Percentiles rank a stretch among this genome's conserved stretches.
These are phyloP conservation scores for Pythium brassicae DNA, from an alignment of 352 stramenopile species.

Conservation along the genomic window DNA sequence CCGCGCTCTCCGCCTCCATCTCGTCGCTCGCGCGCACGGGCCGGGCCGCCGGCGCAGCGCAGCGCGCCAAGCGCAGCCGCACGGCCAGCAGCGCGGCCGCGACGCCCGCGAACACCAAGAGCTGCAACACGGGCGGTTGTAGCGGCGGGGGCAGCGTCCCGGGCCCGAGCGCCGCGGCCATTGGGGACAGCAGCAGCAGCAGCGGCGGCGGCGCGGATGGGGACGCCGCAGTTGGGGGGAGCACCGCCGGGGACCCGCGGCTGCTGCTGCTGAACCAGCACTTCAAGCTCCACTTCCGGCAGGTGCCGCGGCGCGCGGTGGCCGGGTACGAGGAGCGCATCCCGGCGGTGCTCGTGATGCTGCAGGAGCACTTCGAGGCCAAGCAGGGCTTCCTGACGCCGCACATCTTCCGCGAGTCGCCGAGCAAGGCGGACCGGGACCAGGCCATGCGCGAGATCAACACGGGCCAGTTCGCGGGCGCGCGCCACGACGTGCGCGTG, in stretches of 20 bases:
- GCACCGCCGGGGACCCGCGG: conserved; percentile 5
- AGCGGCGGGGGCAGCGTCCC: too few relatives aligned
- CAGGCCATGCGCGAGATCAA: conserved; percentile 84
- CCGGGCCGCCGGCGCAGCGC: too few relatives aligned
- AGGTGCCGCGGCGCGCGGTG: conserved; percentile 62
- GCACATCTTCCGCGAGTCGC: conserved; percentile 87
- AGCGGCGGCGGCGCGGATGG: too few relatives aligned
- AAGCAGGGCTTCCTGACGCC: conserved; percentile 61
- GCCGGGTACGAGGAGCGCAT: conserved; percentile 72
- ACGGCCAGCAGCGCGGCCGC: conserved; percentile 24
- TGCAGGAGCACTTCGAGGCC: conserved; percentile 72
- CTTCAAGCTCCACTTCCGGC: conserved; percentile 74
- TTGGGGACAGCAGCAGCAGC: too few relatives aligned
- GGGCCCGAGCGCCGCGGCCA: too few relatives aligned
- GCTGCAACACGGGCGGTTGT: conserved; percentile 5
- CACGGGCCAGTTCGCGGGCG: conserved; percentile 61
- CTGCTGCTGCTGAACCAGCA: conserved; percentile 75
- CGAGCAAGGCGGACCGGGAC: conserved; percentile 82
- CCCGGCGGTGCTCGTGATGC: conserved; percentile 83
- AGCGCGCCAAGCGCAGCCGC: conserved; percentile 28
- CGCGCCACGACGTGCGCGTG: conserved; percentile 70
- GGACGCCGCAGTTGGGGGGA: too few relatives aligned
- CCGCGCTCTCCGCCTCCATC: conserved; percentile 9
- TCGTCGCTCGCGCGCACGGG: conserved; percentile 7
- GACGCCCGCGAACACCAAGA: conserved; percentile 11